A percentile compares a stretch with the other conserved stretches of the same genome.
Evolutionary conservation across 768 basidiomycete genomes (phyloP).

Genomic region (Leccinellum luteum): DNA sequence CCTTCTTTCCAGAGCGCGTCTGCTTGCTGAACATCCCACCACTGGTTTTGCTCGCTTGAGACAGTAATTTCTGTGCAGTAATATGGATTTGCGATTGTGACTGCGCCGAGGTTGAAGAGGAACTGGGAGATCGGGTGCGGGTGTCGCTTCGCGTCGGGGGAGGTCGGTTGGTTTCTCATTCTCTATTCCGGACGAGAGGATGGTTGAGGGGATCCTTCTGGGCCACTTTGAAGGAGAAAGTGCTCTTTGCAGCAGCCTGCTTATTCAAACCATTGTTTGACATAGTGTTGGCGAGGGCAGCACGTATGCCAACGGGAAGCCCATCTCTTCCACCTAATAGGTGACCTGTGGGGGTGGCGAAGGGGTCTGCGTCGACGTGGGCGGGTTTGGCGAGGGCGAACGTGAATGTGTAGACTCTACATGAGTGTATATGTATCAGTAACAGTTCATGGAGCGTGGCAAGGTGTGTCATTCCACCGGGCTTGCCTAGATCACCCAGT

Average conservation of each 20-base stretch:
- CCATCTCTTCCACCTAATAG: constrained; percentile 87
- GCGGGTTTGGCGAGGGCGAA: constrained; percentile 9
- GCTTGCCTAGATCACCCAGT: constrained; percentile 44
- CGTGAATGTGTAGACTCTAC: constrained; percentile 7
- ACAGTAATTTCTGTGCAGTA: constrained; percentile 75
- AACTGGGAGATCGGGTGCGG: neutral
- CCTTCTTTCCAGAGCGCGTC: constrained; percentile 84
- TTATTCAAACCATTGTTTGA: constrained; percentile 59
- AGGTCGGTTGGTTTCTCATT: constrained; percentile 1
- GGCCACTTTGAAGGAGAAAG: too few relatives aligned
- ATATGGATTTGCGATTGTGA: constrained; percentile 39
- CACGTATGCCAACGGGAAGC: constrained; percentile 76
- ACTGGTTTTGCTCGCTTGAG: constrained; percentile 85
- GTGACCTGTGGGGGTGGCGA: constrained; percentile 69
- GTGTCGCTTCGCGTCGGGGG: constrained; percentile 2
- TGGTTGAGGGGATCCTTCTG: constrained; percentile 25
- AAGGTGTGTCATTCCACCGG: constrained; percentile 37
- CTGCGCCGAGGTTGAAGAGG: constrained; percentile 4
- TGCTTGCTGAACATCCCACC: constrained; percentile 79
- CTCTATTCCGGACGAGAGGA: neutral
- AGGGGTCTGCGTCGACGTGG: neutral
- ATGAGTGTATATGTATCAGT: neutral
- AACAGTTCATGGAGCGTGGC: neutral
- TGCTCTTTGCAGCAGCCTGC: constrained; percentile 75
- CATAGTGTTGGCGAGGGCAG: constrained; percentile 69